Percentiles rank a stretch among this genome's conserved stretches.
phyloP scores from a whole-genome alignment of 768 basidiomycete species.

The Russula lepida region DNA sequence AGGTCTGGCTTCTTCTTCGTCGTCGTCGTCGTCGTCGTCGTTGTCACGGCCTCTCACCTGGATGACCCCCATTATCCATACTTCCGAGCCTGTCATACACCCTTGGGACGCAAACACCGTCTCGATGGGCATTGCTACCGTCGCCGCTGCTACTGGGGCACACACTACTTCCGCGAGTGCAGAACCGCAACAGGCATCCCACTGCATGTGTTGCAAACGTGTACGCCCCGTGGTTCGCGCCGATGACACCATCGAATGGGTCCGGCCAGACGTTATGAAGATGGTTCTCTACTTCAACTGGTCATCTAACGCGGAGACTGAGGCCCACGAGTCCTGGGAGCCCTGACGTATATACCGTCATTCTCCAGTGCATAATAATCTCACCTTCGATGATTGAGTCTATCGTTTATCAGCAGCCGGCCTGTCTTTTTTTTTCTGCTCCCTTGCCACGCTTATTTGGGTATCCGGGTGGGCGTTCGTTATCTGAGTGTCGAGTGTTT shows the following conservation, averaged over 20 bases:
- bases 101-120: neutral
- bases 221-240: conserved; percentile 1
- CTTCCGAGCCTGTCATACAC: neutral
- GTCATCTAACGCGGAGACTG: neutral
- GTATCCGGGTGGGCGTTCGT: neutral
- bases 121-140: neutral
- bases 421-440: too few relatives aligned
- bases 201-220: neutral
- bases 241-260: conserved; percentile 4
- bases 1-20: neutral
- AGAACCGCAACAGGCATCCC: neutral
- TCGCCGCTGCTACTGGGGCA: too few relatives aligned
- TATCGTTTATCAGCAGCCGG: neutral
- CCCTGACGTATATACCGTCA: neutral
- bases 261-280: conserved; percentile 7
- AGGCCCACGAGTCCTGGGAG: conserved; percentile 7
- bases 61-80: neutral
- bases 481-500: too few relatives aligned
- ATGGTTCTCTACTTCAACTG: conserved; percentile 4
- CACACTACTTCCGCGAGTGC: neutral
- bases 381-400: neutral
- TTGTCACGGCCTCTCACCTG: neutral
- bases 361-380: neutral
- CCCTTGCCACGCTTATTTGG: neutral
- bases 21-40: neutral